Conservation (phyloP, 805 yeast species). For the Peterozyma xylosa region DNA sequence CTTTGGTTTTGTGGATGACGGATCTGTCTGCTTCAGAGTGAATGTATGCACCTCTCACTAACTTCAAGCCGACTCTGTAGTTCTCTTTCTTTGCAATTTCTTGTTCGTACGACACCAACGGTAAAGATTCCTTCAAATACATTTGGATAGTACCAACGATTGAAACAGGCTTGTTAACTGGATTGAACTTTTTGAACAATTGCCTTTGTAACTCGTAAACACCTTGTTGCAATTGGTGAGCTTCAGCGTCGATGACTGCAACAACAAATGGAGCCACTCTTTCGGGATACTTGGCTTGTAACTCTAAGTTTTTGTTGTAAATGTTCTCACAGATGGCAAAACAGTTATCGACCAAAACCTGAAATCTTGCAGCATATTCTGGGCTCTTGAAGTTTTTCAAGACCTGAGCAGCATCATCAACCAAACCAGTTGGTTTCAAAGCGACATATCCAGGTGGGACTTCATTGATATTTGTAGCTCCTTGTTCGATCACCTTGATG, state of each 20-base stretch:
- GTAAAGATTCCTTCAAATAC: conserved; percentile 70
- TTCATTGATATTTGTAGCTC: conserved; percentile 42
- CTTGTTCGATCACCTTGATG: conserved; percentile 41
- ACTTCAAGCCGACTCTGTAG: conserved; percentile 77
- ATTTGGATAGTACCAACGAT: conserved; percentile 91
- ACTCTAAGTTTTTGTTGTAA: conserved; percentile 40
- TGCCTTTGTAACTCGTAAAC: conserved; percentile 86
- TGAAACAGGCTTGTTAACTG: conserved; percentile 44
- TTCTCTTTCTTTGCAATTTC: conserved; percentile 49
- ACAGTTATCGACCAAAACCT: conserved; percentile 59
- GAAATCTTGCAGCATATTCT: conserved; percentile 41
- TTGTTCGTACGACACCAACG: conserved; percentile 55
- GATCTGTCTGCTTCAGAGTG: conserved; percentile 76
- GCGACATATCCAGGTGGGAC: conserved; percentile 92
- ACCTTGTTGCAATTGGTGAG: conserved; percentile 80
- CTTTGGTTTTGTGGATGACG: conserved; percentile 70
- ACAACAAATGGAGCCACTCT: conserved; percentile 69
- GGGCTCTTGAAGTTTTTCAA: conserved; percentile 54
- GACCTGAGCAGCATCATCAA: conserved; percentile 67
- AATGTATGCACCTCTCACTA: conserved; percentile 93
- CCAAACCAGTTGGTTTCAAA: conserved; percentile 86
- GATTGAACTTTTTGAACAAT: conserved; percentile 68
- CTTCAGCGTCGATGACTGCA: conserved; percentile 87
- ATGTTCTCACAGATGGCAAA: conserved; percentile 51
- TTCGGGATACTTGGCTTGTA: conserved; percentile 46